Conservation (phyloP, 1,139 yeast species). For the Blastobotrys proliferans region DNA sequence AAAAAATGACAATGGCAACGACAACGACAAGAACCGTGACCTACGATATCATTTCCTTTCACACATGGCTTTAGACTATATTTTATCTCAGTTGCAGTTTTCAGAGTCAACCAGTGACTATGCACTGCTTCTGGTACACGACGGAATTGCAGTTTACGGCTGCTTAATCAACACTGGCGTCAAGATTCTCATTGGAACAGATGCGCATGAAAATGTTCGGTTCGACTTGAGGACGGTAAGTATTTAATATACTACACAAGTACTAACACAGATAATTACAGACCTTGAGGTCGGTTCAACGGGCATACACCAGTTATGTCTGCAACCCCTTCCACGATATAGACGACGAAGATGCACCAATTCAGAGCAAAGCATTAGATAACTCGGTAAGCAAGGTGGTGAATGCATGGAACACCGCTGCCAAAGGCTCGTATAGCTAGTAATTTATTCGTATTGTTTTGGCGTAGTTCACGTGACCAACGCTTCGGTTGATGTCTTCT, state of each 20-base stretch:
- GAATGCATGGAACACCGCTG: slow-evolving; percentile 25
- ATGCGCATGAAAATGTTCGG: slow-evolving; percentile 30
- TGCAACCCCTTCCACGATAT: slow-evolving; percentile 39
- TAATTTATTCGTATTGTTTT: neutral
- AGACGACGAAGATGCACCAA: slow-evolving; percentile 23
- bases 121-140: slow-evolving; percentile 38
- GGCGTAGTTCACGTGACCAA: too few species aligned
- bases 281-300: slow-evolving; percentile 34
- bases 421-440: slow-evolving; percentile 7
- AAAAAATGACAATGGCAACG: slow-evolving; percentile 3
- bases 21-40: slow-evolving; percentile 17
- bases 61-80: slow-evolving; percentile 42
- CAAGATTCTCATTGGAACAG: slow-evolving; percentile 38
- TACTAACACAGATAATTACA: slow-evolving; percentile 7
- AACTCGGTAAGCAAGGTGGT: slow-evolving; percentile 25
- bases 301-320: slow-evolving; percentile 35
- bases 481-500: too few species aligned
- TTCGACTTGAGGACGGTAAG: slow-evolving; percentile 28
- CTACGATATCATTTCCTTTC: slow-evolving; percentile 38
- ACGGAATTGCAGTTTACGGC: slow-evolving; percentile 42
- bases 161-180: slow-evolving; percentile 38
- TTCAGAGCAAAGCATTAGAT: slow-evolving; percentile 30
- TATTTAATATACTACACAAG: neutral
- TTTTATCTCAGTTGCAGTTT: slow-evolving; percentile 28
- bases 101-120: slow-evolving; percentile 30